Conservation (phyloP, 1,139 yeast genomes). For the Taiozyma onychis region DNA sequence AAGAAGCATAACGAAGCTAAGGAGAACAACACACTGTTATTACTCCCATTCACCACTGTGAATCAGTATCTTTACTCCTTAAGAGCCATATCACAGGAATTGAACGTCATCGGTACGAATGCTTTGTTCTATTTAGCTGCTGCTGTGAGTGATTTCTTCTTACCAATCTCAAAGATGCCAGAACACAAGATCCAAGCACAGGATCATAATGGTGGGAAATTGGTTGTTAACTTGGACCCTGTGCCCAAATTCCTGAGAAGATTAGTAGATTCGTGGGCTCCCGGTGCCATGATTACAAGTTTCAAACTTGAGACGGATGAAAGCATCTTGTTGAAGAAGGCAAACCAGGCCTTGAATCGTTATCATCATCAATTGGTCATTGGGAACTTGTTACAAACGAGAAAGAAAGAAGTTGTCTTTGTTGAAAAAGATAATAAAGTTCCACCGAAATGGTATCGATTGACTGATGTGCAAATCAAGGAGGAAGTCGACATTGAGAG, state of each 20-base stretch:
- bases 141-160: constrained; percentile 93
- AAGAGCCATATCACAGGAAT: constrained; percentile 54
- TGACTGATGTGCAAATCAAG: constrained; percentile 38
- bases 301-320: constrained; percentile 92
- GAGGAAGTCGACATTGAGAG: constrained; percentile 58
- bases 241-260: constrained; percentile 91
- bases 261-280: constrained; percentile 92
- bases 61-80: constrained; percentile 88
- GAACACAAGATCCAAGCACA: constrained; percentile 93
- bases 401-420: constrained; percentile 84
- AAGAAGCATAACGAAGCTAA: constrained; percentile 59
- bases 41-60: constrained; percentile 90
- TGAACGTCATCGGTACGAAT: constrained; percentile 46
- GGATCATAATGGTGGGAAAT: constrained; percentile 57
- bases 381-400: constrained; percentile 86
- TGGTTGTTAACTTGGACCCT: constrained; percentile 83
- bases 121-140: constrained; percentile 90
- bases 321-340: constrained; percentile 64
- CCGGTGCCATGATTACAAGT: constrained; percentile 88
- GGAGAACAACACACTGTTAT: constrained; percentile 51
- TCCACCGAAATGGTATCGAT: constrained; percentile 43
- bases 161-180: constrained; percentile 80
- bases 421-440: constrained; percentile 47
- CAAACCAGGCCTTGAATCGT: constrained; percentile 69
- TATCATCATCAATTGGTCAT: constrained; percentile 93